Evolutionary conservation across 805 yeast genomes (phyloP).

Genomic region (Pichia scutulata): DNA sequence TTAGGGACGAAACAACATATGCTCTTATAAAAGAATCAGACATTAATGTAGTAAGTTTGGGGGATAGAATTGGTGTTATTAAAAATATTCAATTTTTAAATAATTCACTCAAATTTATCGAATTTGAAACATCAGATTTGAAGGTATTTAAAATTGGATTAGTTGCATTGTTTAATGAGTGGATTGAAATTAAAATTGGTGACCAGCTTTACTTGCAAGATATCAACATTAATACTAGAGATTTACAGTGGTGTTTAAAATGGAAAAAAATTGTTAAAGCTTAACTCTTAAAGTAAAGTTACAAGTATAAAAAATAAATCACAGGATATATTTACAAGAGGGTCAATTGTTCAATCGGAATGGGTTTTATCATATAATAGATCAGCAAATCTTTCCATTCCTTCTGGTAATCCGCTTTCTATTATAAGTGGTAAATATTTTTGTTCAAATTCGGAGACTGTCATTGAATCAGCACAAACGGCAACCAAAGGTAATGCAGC

Average conservation of each 20-base stretch:
- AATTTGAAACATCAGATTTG: background rate
- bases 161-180: conserved; percentile 10
- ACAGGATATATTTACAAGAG: background rate
- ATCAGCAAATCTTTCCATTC: conserved; percentile 1
- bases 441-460: conserved; percentile 8
- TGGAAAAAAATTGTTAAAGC: conserved; percentile 13
- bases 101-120: conserved; percentile 6
- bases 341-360: background rate
- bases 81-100: background rate
- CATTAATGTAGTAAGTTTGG: background rate
- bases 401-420: conserved; percentile 2
- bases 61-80: background rate
- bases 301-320: background rate
- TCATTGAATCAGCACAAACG: conserved; percentile 7
- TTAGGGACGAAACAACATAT: conserved; percentile 2
- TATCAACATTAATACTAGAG: background rate
- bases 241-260: conserved; percentile 11
- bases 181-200: conserved; percentile 10
- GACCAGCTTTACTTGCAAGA: conserved; percentile 10
- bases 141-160: conserved; percentile 1
- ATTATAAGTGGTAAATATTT: conserved; percentile 12
- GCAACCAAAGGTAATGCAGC: conserved; percentile 10
- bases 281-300: background rate
- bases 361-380: conserved; percentile 1
- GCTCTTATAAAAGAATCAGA: conserved; percentile 2